phyloP scores from a whole-genome alignment of 441 rosid genomes.

The Eruca vesicaria region DNA sequence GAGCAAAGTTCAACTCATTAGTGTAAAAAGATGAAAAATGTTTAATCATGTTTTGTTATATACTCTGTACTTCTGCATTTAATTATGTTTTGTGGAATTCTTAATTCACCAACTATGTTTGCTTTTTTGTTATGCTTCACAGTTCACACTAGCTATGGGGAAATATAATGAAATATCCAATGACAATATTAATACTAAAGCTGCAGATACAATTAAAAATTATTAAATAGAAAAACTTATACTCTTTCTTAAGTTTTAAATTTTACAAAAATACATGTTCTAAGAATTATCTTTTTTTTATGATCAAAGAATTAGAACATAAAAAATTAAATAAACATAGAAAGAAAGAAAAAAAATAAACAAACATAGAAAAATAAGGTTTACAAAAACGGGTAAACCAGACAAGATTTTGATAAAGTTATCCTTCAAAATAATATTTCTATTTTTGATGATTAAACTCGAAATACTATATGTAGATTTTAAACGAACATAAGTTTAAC shows the following conservation, averaged over 20 bases:
- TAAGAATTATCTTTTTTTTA: too few relatives aligned
- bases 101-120: neutral
- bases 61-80: neutral
- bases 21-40: neutral
- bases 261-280: neutral
- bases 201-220: neutral
- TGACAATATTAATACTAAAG: too few relatives aligned
- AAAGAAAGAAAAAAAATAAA: neutral
- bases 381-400: neutral
- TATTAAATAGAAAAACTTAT: neutral
- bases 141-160: too few relatives aligned
- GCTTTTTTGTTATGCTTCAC: neutral
- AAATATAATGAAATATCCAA: neutral
- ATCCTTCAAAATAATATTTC: too few relatives aligned
- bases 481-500: neutral
- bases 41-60: neutral
- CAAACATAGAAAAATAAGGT: neutral
- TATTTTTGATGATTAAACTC: neutral
- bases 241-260: neutral
- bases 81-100: neutral
- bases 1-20: too few relatives aligned
- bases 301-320: too few relatives aligned
- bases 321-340: too few relatives aligned
- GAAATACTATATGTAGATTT: too few relatives aligned
- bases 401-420: neutral